These are phyloP conservation scores for Excoecaria agallocha DNA, from an alignment of 345 rosid species.

Conservation along the genomic window DNA sequence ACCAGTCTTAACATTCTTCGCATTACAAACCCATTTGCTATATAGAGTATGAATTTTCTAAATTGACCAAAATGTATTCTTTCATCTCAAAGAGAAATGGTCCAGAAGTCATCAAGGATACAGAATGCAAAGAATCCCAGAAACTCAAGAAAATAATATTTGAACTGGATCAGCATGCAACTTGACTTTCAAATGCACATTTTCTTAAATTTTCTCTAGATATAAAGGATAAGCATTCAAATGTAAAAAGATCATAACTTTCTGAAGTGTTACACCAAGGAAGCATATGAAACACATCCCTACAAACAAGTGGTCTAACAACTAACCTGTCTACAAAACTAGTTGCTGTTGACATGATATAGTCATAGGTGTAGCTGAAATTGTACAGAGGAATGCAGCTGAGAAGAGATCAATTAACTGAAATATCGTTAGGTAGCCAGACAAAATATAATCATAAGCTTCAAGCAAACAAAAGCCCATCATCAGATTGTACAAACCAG, in stretches of 20 bases:
- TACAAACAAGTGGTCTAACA: no score
- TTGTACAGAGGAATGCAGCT: constrained; percentile 96
- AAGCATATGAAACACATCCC: neutral
- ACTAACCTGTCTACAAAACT: constrained; percentile 98
- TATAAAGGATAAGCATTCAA: neutral
- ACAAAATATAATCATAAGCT: neutral
- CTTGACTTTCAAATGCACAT: neutral
- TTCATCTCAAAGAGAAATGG: neutral
- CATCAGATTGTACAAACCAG: neutral
- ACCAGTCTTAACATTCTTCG: neutral
- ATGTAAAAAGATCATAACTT: neutral
- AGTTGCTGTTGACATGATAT: constrained; percentile 82
- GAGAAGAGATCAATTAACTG: constrained; percentile 46
- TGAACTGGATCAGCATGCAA: neutral
- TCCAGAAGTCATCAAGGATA: neutral
- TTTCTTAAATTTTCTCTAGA: neutral
- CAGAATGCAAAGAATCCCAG: neutral
- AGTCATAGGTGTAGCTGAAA: constrained; percentile 87
- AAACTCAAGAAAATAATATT: neutral
- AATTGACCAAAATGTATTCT: neutral
- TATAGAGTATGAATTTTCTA: neutral
- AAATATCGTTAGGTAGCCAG: constrained; percentile 35
- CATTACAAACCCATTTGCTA: neutral
- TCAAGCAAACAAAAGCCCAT: neutral
- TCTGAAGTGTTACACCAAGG: neutral